Evolutionary conservation across 129 eudicot species (phyloP), one percentile per base, ranked within the genome.

Genomic region (Deinandra increscens): DNA sequence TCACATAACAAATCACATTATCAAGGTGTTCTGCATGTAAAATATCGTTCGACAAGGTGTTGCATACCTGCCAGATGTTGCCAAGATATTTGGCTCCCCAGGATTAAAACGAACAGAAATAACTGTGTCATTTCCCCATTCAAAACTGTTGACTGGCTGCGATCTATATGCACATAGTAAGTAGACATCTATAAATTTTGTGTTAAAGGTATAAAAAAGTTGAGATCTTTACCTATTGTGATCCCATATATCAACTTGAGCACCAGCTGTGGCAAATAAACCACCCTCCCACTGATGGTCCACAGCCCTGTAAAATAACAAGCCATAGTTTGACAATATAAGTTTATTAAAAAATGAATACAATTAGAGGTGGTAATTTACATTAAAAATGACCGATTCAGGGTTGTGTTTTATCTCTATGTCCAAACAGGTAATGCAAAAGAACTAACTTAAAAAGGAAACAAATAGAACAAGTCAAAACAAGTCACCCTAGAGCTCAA

Each of bases 181-280:
- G 2, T 29, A n/a, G 14, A 26, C 31, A 26, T 3, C 1, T 31
- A 6, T 12, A 59, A 59, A 39, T 41, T 19, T 17, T 54, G 36
- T 33, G 43, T 10, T 0, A 26, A 34, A 62, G 15, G 55, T 38
- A 17, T 66, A 48, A 71, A 38, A 1, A 10, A 15, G 39, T 44
- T 14, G 31, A 26, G 17, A 66, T 56, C 11, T 36, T 70, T 65
- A 92, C 98, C 98, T 86, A 77, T 26, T 26, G 31, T 86, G 98
- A 75, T 93, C 87, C 98, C 98, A 93, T 77, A 93, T 86, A 74
- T 87, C 96, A 49, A 93, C 87, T 82, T 86, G 98, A 76, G 95
- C 90, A 78, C 98, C 98, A 68, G 87, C 96, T 4, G 98, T 93
- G 13, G 98, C 98, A 83, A 93, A 93, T 55, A 78, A 83, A 41